A percentile compares a stretch with the other conserved stretches of the same genome.
These are phyloP conservation scores for Lachnellula willkommii DNA, from an alignment of 2,329 filamentous ascomycete genomes.

Conservation along the genomic window DNA sequence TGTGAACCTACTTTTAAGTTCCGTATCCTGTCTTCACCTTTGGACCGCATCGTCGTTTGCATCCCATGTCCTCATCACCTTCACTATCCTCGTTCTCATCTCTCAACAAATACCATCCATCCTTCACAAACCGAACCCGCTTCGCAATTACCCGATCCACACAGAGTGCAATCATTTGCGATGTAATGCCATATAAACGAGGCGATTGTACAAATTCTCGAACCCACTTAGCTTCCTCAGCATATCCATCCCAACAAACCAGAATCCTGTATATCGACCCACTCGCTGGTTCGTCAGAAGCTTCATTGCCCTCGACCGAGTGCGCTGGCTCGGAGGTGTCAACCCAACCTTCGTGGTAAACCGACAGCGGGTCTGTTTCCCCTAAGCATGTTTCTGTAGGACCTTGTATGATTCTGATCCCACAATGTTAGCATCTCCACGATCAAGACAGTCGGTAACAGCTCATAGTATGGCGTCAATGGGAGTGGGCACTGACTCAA, in stretches of 20 bases:
- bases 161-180: neutral
- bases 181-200: neutral
- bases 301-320: neutral
- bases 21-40: slow-evolving; percentile 18
- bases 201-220: neutral
- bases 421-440: neutral
- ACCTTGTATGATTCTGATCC: neutral
- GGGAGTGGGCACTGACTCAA: neutral
- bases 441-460: neutral
- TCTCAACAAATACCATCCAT: neutral
- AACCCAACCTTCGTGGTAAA: neutral
- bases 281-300: neutral
- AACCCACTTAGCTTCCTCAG: neutral
- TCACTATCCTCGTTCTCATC: neutral
- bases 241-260: neutral
- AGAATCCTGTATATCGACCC: neutral
- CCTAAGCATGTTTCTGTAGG: neutral
- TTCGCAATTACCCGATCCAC: neutral
- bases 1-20: slow-evolving; percentile 20
- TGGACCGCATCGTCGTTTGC: slow-evolving; percentile 13
- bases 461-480: neutral
- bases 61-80: neutral
- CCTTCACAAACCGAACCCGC: neutral
- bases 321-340: neutral
- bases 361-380: neutral